Evolutionary conservation across 1,284 basidiomycete species (phyloP).

Genomic region (Golubevia pallescens): DNA sequence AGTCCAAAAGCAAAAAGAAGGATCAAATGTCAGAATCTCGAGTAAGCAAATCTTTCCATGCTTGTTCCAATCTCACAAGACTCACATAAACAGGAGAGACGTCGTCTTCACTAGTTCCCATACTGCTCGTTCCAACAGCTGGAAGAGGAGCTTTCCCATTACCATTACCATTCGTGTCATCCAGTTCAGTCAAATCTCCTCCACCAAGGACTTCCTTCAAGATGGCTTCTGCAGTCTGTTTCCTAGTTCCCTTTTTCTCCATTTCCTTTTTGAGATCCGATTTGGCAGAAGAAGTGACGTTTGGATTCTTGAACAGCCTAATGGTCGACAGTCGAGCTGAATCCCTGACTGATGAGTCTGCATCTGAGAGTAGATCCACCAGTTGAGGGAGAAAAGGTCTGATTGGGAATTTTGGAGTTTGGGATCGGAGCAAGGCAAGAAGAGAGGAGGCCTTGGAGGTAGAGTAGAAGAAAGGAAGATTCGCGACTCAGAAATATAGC

Average conservation of each 20-base stretch:
- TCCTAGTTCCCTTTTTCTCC: slow-evolving; percentile 27
- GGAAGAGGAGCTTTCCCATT: too few species aligned
- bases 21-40: slow-evolving; percentile 3
- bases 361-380: slow-evolving; percentile 42
- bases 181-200: neutral
- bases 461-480: neutral
- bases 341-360: slow-evolving; percentile 46
- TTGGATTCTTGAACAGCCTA: slow-evolving; percentile 24
- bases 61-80: too few species aligned
- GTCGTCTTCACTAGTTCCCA: too few species aligned
- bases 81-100: too few species aligned
- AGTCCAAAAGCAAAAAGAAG: slow-evolving; percentile 30
- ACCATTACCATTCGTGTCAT: too few species aligned
- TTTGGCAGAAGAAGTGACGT: slow-evolving; percentile 35
- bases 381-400: slow-evolving; percentile 39
- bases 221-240: slow-evolving; percentile 41
- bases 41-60: too few species aligned
- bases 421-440: slow-evolving; percentile 12
- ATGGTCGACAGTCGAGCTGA: slow-evolving; percentile 33
- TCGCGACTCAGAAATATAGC: slow-evolving; percentile 33
- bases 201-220: slow-evolving; percentile 26
- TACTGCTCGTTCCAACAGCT: too few species aligned
- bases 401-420: slow-evolving; percentile 31
- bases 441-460: slow-evolving; percentile 22
- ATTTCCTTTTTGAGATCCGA: slow-evolving; percentile 52